Base-by-base conservation (phyloP, 2,329 filamentous ascomycete genomes). In the Trichoderma pleuroti region DNA sequence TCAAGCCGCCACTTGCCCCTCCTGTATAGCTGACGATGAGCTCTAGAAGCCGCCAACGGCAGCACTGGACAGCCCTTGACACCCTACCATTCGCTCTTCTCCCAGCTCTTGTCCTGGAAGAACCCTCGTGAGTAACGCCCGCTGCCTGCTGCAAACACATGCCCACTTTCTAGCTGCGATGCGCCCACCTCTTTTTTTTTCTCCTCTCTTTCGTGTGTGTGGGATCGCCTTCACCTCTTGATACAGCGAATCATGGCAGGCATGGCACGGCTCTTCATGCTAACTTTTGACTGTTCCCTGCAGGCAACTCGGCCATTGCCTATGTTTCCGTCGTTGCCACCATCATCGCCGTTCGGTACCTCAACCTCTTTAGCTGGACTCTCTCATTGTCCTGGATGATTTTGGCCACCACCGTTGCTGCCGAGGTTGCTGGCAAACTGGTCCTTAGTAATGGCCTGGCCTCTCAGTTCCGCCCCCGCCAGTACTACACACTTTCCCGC, bases 71-170 rank as follows among this genome's bases (percentile, higher is more conserved):
- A 91, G 80, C 86, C 86, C 64, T 80, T 91, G 77, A 91, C 88
- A 71, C 88, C 91, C 80, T 92, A 91, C 79, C 89, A 92, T 82
- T 91, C 89, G 18, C 88, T 91, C 81, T 92, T 92, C 81, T 87
- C 86, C 64, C 88, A 90, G 79, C 84, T 92, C 70, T 83, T 92
- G 72, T 91, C 89, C 74, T 92, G 90, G 88, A 85, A 90, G 78
- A 89, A 90, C 79, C 88, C 88, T 78, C 86, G 88, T 89, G 84
- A 77, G 86, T 84, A 30, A 11, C 3, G 28, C 30, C 28, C 18
- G 11, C 18, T 28, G 30, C 39, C 60, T 28, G 10, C 39, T 59
- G 24, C 69, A 36, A 12, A 18, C 56, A n/a, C 39, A 60, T 30
- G 14, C 12, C 46, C 32, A 36, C 63, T 28, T 9, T 42, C n/a